These are phyloP conservation scores for Discostella pseudostelligera DNA, from an alignment of 108 stramenopile species.

Conservation along the genomic window DNA sequence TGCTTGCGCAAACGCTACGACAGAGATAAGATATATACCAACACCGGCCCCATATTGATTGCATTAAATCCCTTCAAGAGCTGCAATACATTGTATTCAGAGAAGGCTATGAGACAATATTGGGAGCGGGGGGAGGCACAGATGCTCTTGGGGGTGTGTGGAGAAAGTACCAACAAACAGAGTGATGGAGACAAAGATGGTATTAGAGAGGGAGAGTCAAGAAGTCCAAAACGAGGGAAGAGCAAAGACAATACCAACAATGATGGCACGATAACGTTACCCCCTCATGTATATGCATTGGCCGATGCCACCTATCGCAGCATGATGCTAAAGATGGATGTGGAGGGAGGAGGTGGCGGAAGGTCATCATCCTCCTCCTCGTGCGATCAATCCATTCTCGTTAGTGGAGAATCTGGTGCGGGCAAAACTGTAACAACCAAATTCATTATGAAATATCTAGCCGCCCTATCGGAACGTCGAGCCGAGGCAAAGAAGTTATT, in stretches of 20 bases:
- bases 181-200: conserved; percentile 1
- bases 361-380: too few species aligned
- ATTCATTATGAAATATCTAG: conserved; percentile 94
- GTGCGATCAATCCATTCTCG: conserved; percentile 74
- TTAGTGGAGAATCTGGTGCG: conserved; percentile 92
- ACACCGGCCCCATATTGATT: conserved; percentile 91
- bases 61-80: conserved; percentile 94
- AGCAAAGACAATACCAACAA: neutral
- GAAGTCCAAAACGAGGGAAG: neutral
- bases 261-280: conserved; percentile 29
- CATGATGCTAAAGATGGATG: conserved; percentile 76
- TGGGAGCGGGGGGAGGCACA: conserved; percentile 56
- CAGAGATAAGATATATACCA: conserved; percentile 85
- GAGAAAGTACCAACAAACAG: neutral
- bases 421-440: conserved; percentile 98
- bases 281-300: conserved; percentile 95
- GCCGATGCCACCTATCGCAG: conserved; percentile 87
- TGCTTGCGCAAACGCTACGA: conserved; percentile 77
- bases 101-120: conserved; percentile 68
- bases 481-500: conserved; percentile 40
- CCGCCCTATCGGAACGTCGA: conserved; percentile 67
- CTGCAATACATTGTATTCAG: conserved; percentile 58
- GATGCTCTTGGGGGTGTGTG: conserved; percentile 24
- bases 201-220: neutral
- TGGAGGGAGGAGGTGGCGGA: conserved; percentile 13